Percentiles rank a stretch among this genome's conserved stretches.
These are phyloP conservation scores for Tilletia setariae DNA, from an alignment of 1,284 basidiomycete genomes.

Conservation along the genomic window DNA sequence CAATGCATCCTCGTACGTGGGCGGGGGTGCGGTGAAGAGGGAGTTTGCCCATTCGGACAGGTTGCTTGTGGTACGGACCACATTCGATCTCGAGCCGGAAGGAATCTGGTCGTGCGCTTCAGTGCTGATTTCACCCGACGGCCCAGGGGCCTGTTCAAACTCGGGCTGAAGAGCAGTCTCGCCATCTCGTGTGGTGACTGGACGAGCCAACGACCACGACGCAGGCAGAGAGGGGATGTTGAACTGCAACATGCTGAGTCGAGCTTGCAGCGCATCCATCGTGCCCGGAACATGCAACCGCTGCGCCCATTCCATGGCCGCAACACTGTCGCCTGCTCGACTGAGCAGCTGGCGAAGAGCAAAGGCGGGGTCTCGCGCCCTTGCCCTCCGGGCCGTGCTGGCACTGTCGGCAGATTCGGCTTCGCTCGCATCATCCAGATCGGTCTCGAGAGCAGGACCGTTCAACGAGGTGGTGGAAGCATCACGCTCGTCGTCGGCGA, in stretches of 20 bases:
- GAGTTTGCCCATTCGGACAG: slow-evolving; percentile 10
- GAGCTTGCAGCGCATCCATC: slow-evolving; percentile 13
- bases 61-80: neutral
- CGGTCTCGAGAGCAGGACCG: neutral
- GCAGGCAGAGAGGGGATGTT: slow-evolving; percentile 2
- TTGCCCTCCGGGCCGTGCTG: neutral
- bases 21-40: slow-evolving; percentile 7
- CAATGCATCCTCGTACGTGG: slow-evolving; percentile 12
- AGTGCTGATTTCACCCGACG: neutral
- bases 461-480: neutral
- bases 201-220: neutral
- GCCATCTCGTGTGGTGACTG: neutral
- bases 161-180: neutral
- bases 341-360: neutral
- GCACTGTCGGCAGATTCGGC: slow-evolving; percentile 3
- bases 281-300: slow-evolving; percentile 1
- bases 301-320: slow-evolving; percentile 15
- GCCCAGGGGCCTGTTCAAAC: neutral
- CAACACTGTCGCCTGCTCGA: slow-evolving; percentile 9
- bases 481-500: slow-evolving; percentile 25
- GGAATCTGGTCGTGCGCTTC: neutral
- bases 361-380: neutral
- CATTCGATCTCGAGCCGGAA: neutral
- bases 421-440: slow-evolving; percentile 5
- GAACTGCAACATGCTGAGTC: neutral